These are phyloP conservation scores for Aspergillus sp. DNA, from an alignment of 2,329 filamentous ascomycete species.

Conservation along the genomic window DNA sequence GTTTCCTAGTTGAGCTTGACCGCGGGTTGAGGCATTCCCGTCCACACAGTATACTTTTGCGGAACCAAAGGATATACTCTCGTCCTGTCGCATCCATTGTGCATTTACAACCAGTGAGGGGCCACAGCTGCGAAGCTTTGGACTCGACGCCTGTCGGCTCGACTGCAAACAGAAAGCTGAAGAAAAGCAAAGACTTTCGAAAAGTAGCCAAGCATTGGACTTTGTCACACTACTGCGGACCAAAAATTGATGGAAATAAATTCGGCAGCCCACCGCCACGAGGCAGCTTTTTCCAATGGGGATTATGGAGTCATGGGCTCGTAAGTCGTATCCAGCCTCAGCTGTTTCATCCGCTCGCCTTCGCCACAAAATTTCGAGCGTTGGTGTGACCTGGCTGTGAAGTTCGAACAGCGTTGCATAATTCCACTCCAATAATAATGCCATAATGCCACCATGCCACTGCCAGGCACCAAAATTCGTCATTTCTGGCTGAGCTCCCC, in stretches of 20 bases:
- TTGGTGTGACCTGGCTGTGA: not conserved
- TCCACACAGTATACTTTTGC: too few relatives aligned
- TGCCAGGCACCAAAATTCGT: slow-evolving; percentile 6
- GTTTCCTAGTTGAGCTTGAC: not conserved
- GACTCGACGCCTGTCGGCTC: not conserved
- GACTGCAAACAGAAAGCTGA: not conserved
- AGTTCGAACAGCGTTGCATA: not conserved
- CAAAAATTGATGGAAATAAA: not conserved
- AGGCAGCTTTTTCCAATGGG: slow-evolving; percentile 23
- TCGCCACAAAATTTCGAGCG: not conserved
- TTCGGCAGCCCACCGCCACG: slow-evolving; percentile 24
- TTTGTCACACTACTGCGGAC: slow-evolving; percentile 2
- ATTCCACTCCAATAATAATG: not conserved
- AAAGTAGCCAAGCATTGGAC: not conserved
- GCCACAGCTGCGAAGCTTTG: not conserved
- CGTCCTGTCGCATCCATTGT: not conserved
- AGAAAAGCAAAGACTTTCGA: not conserved
- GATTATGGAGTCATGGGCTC: not conserved
- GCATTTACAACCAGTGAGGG: not conserved
- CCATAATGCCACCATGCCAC: not conserved
- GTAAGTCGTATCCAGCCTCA: not conserved
- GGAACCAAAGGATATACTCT: too few relatives aligned
- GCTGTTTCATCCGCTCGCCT: not conserved
- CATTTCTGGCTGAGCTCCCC: not conserved
- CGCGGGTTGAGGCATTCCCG: not conserved